These are phyloP conservation scores for Thelonectria discophora DNA, from an alignment of 2,329 filamentous ascomycete species.

Conservation along the genomic window DNA sequence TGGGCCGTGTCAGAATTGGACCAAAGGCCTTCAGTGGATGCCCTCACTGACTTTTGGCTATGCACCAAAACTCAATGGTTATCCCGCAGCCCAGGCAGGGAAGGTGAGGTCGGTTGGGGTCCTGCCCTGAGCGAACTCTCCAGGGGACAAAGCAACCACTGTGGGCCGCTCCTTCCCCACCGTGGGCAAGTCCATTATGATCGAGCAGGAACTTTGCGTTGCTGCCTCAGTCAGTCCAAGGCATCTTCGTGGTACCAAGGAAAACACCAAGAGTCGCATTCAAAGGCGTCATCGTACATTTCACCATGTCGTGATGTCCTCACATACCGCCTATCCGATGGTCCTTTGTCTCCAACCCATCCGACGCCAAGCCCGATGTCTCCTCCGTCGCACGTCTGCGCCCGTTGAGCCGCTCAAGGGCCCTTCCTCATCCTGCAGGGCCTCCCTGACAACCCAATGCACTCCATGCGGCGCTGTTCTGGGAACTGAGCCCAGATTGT, in stretches of 20 bases:
- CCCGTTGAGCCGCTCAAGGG: constrained; percentile 9
- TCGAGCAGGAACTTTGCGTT: not conserved
- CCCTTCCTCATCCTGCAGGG: not conserved
- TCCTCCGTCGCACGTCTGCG: not conserved
- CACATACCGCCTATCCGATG: not conserved
- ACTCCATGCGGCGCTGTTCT: constrained; percentile 3
- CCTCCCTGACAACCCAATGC: constrained; percentile 4
- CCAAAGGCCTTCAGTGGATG: not conserved
- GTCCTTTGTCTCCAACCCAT: not conserved
- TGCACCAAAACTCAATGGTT: not conserved
- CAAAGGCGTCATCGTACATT: constrained; percentile 8
- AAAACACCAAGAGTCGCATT: constrained; percentile 1
- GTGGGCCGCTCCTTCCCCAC: not conserved
- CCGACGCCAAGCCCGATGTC: not conserved
- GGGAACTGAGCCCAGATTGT: not conserved
- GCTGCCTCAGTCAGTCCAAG: not conserved
- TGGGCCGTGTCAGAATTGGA: not conserved
- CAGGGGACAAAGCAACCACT: not conserved
- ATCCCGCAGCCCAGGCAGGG: not conserved
- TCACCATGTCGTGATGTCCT: not conserved
- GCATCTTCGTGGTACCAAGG: not conserved
- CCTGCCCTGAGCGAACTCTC: not conserved
- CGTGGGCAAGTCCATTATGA: not conserved
- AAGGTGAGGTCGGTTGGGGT: not conserved
- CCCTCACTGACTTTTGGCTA: not conserved